Conservation (phyloP, 169 alveolate species). For the Plasmodium blacklocki region DNA sequence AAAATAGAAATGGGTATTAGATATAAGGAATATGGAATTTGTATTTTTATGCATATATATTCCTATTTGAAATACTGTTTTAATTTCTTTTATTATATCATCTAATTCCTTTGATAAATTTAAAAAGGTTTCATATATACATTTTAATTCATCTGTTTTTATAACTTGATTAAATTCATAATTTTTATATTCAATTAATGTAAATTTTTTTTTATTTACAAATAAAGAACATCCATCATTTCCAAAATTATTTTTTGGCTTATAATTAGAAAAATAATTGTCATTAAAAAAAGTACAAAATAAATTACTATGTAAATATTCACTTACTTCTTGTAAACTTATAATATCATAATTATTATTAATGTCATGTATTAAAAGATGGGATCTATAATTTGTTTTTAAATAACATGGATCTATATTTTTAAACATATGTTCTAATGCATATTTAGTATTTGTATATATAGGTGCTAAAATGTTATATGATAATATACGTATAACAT, state of each 20-base stretch:
- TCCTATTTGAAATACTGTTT: constrained; percentile 69
- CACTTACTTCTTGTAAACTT: constrained; percentile 74
- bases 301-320: constrained; percentile 42
- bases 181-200: constrained; percentile 47
- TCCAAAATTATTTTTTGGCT: constrained; percentile 44
- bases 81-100: constrained; percentile 52
- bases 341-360: constrained; percentile 50
- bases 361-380: constrained; percentile 47
- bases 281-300: constrained; percentile 51
- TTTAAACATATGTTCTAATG: constrained; percentile 61
- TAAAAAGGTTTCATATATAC: constrained; percentile 44
- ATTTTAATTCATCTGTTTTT: constrained; percentile 39
- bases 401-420: constrained; percentile 50
- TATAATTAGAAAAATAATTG: constrained; percentile 34
- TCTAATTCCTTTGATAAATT: constrained; percentile 27
- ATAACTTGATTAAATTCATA: constrained; percentile 57
- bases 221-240: constrained; percentile 76
- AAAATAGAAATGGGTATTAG: constrained; percentile 74
- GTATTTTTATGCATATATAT: constrained; percentile 44
- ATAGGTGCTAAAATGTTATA: constrained; percentile 73
- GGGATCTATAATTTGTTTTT: constrained; percentile 73
- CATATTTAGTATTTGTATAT: constrained; percentile 69
- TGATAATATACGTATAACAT: constrained; percentile 44
- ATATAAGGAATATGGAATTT: constrained; percentile 22
- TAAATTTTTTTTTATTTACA: constrained; percentile 63